These are phyloP conservation scores for Dictyostelium firmibasis DNA, from an alignment of 78 protist species.

Conservation along the genomic window DNA sequence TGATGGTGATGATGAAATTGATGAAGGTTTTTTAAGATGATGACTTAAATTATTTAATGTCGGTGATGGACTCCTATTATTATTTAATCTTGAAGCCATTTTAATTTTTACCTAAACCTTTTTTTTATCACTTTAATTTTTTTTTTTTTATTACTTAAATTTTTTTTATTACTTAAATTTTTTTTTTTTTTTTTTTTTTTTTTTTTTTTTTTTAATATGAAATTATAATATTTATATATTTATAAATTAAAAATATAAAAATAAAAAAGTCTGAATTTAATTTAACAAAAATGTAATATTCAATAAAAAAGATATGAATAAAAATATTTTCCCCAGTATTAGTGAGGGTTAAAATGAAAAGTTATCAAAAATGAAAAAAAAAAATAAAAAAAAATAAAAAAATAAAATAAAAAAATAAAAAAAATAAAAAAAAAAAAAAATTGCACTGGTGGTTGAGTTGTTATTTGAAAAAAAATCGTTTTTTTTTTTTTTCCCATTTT, in stretches of 20 bases:
- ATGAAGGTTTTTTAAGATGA: background rate
- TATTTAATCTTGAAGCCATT: background rate
- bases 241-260: too few relatives aligned
- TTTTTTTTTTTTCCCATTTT: background rate
- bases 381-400: background rate
- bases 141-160: too few relatives aligned
- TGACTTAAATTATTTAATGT: background rate
- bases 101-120: background rate
- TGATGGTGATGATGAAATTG: background rate
- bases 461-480: too few relatives aligned
- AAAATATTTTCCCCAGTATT: background rate
- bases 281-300: background rate
- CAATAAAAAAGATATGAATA: background rate
- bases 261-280: background rate
- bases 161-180: too few relatives aligned
- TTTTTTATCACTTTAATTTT: too few relatives aligned
- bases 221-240: too few relatives aligned
- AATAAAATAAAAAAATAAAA: background rate
- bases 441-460: background rate
- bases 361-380: background rate
- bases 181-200: too few relatives aligned
- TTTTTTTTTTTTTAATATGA: too few relatives aligned
- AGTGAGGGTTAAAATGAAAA: background rate
- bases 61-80: background rate
- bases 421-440: background rate